phyloP scores from a whole-genome alignment of 2,329 filamentous ascomycete genomes.

The Didymella pinodella region DNA sequence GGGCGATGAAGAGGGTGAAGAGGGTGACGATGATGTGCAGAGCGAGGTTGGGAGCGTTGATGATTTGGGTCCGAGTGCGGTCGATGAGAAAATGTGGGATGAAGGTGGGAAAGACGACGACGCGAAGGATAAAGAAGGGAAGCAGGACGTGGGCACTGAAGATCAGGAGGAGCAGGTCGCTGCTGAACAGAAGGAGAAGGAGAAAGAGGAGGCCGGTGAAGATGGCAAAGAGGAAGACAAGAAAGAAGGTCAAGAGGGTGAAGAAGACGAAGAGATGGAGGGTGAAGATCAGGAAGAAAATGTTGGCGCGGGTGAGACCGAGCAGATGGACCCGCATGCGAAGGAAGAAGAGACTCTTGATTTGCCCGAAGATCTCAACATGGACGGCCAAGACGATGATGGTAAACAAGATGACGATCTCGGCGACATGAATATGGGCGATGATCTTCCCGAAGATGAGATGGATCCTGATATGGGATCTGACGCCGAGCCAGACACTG shows the following conservation, averaged over 20 bases:
- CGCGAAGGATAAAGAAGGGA: slow-evolving; percentile 81
- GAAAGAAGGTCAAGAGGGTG: slow-evolving; percentile 67
- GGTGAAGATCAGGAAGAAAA: slow-evolving; percentile 68
- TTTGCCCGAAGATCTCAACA: slow-evolving; percentile 85
- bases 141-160: slow-evolving; percentile 61
- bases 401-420: slow-evolving; percentile 61
- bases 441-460: slow-evolving; percentile 46
- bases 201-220: slow-evolving; percentile 60
- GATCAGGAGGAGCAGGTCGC: slow-evolving; percentile 58
- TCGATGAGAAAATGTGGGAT: slow-evolving; percentile 99
- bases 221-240: slow-evolving; percentile 69
- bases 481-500: slow-evolving; percentile 44
- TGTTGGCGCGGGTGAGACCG: slow-evolving; percentile 70
- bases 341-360: slow-evolving; percentile 84
- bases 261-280: slow-evolving; percentile 62
- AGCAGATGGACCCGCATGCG: slow-evolving; percentile 75
- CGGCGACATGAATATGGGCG: slow-evolving; percentile 49
- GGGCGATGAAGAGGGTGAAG: slow-evolving; percentile 60
- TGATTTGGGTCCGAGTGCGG: slow-evolving; percentile 84
- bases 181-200: slow-evolving; percentile 57
- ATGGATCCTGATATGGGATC: slow-evolving; percentile 38
- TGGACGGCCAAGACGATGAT: slow-evolving; percentile 71
- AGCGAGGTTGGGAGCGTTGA: slow-evolving; percentile 92
- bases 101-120: slow-evolving; percentile 79
- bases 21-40: slow-evolving; percentile 71